Percentiles rank a stretch among this genome's conserved stretches.
Evolutionary conservation across 495 filamentous ascomycete species (phyloP).

Genomic region (Tuber microsphaerosporum): DNA sequence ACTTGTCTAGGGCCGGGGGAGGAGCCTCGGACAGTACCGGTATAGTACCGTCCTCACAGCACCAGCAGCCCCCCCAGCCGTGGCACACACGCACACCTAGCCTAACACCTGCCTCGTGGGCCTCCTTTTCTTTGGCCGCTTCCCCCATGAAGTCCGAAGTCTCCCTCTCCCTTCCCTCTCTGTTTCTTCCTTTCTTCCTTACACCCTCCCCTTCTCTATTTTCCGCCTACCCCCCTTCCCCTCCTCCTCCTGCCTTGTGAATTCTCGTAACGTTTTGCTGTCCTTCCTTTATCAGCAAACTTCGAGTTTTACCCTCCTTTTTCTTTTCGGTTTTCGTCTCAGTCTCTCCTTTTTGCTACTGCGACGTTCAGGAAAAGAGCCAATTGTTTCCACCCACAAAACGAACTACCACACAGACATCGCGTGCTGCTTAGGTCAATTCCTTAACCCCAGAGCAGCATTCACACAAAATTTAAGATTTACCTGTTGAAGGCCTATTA

Average conservation of each 20-base stretch:
- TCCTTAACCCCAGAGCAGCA: background rate
- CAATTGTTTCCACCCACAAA: background rate
- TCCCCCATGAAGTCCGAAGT: background rate
- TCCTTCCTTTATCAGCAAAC: conserved; percentile 42
- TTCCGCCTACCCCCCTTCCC: too few relatives aligned
- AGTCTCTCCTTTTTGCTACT: conserved; percentile 24
- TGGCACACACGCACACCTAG: conserved; percentile 12
- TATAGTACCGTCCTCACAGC: background rate
- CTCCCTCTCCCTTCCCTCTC: conserved; percentile 10
- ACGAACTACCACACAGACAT: background rate
- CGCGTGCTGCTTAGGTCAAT: background rate
- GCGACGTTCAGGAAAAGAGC: background rate
- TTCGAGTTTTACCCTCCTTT: conserved; percentile 20
- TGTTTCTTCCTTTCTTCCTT: background rate
- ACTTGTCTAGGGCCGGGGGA: background rate
- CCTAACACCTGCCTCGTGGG: conserved; percentile 9
- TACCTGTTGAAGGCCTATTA: background rate
- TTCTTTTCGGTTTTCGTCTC: conserved; percentile 22
- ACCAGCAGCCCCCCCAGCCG: conserved; percentile 9
- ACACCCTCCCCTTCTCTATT: background rate
- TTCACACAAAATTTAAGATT: background rate
- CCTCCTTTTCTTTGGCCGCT: conserved; percentile 22
- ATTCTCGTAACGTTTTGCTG: conserved; percentile 32
- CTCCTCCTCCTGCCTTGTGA: conserved; percentile 16
- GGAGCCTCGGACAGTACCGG: background rate